Conservation (phyloP, 2,329 filamentous ascomycete species). For the Hysterium pulicare region DNA sequence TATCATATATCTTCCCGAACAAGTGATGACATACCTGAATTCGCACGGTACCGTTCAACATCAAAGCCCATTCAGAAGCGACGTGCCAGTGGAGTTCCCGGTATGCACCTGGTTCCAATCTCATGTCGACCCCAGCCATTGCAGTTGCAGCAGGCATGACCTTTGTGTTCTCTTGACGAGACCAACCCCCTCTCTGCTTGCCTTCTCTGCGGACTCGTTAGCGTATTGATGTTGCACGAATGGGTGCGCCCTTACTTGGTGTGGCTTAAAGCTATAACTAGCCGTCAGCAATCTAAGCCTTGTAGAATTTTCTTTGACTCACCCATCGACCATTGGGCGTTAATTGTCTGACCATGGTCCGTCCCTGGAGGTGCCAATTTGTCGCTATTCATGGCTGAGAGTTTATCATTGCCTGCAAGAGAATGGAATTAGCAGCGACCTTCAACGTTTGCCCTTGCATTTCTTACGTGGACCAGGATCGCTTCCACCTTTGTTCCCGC, state of each 20-base stretch:
- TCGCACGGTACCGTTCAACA: constrained; percentile 38
- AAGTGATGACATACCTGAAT: constrained; percentile 15
- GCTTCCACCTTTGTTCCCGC: constrained; percentile 49
- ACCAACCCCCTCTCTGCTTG: constrained; percentile 49
- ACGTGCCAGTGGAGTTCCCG: constrained; percentile 30
- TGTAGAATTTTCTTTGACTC: constrained; percentile 24
- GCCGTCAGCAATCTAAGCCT: too few relatives aligned
- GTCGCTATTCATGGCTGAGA: constrained; percentile 56
- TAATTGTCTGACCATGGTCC: constrained; percentile 48
- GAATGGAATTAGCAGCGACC: too few relatives aligned
- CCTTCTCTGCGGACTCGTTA: constrained; percentile 33
- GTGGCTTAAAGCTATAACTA: constrained; percentile 1
- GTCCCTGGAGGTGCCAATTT: constrained; percentile 53
- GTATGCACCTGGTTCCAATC: constrained; percentile 11
- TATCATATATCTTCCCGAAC: too few relatives aligned
- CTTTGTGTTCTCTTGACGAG: constrained; percentile 51
- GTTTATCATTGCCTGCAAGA: constrained; percentile 39
- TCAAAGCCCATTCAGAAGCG: constrained; percentile 38
- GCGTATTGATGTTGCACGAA: not conserved
- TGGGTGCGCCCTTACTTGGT: constrained; percentile 7
- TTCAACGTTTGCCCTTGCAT: not conserved
- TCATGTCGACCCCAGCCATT: constrained; percentile 14
- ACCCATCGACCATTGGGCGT: constrained; percentile 55
- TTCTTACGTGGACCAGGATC: constrained; percentile 52
- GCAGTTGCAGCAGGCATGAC: constrained; percentile 44